A percentile compares a stretch with the other conserved stretches of the same genome.
These are phyloP conservation scores for Excoecaria cochinchinensis DNA, from an alignment of 345 rosid genomes.

Conservation along the genomic window DNA sequence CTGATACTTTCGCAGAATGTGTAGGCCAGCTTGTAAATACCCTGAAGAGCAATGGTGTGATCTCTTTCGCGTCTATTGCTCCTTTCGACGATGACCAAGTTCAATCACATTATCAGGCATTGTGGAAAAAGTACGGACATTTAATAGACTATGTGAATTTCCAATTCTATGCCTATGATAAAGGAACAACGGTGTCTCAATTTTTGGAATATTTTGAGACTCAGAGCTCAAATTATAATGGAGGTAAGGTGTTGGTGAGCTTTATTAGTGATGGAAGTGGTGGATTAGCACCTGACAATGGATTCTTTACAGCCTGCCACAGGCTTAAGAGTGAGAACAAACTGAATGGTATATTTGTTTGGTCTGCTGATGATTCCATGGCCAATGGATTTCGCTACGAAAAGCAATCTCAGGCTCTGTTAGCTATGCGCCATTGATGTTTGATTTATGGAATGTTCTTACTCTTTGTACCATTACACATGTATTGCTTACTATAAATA, in stretches of 20 bases:
- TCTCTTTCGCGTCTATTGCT: constrained; percentile 21
- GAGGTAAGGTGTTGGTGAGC: constrained; percentile 17
- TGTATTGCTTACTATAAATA: not conserved
- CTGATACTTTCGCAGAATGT: constrained; percentile 8
- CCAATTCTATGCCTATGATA: constrained; percentile 17
- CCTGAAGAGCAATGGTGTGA: constrained; percentile 7
- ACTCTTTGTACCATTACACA: not conserved
- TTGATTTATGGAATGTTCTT: not conserved
- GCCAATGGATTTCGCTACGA: constrained; percentile 19
- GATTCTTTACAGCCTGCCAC: constrained; percentile 14
- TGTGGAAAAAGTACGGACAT: constrained; percentile 15
- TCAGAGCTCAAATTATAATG: constrained; percentile 6
- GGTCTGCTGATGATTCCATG: constrained; percentile 17
- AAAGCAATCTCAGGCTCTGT: constrained; percentile 9
- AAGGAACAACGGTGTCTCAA: constrained; percentile 3
- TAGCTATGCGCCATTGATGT: not conserved
- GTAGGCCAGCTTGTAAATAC: constrained; percentile 10
- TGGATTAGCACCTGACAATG: constrained; percentile 12
- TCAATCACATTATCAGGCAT: constrained; percentile 13
- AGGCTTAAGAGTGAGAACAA: constrained; percentile 11
- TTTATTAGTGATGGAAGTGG: constrained; percentile 15
- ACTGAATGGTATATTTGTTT: constrained; percentile 14
- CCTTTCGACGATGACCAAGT: constrained; percentile 17
- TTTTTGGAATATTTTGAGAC: not conserved
- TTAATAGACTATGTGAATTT: constrained; percentile 14